phyloP scores from a whole-genome alignment of 2,329 filamentous ascomycete species.

The Alternaria sp. region DNA sequence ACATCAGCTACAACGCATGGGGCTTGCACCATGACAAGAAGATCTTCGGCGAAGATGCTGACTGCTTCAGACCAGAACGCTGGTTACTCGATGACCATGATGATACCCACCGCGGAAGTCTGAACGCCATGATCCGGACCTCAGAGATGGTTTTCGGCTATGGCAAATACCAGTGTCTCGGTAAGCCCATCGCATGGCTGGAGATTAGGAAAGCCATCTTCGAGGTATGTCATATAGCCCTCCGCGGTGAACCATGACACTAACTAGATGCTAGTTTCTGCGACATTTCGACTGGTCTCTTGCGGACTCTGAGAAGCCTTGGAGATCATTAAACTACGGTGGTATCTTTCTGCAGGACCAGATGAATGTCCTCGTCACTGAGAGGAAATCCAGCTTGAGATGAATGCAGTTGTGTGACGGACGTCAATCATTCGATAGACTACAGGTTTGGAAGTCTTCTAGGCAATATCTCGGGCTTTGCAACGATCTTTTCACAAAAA shows the following conservation, averaged over 20 bases:
- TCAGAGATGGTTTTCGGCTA: constrained; percentile 46
- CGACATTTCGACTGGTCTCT: constrained; percentile 38
- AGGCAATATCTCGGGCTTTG: background rate
- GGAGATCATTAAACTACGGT: constrained; percentile 28
- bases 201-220: constrained; percentile 44
- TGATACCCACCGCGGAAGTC: constrained; percentile 5
- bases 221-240: constrained; percentile 45
- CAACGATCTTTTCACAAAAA: background rate
- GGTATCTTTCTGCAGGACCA: constrained; percentile 33
- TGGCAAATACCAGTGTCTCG: constrained; percentile 45
- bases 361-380: constrained; percentile 33
- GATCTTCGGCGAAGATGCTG: constrained; percentile 50
- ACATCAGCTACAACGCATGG: constrained; percentile 37
- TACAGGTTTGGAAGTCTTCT: background rate
- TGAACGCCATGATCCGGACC: constrained; percentile 35
- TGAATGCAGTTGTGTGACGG: background rate
- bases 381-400: constrained; percentile 6
- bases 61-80: constrained; percentile 58
- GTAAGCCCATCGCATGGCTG: constrained; percentile 43
- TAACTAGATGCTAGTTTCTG: constrained; percentile 20
- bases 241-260: background rate
- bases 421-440: background rate
- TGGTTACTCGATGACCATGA: constrained; percentile 50
- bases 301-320: constrained; percentile 30
- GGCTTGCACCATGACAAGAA: constrained; percentile 32